Conservation (phyloP, 495 filamentous ascomycete genomes). For the Astrocystis sublimbata region DNA sequence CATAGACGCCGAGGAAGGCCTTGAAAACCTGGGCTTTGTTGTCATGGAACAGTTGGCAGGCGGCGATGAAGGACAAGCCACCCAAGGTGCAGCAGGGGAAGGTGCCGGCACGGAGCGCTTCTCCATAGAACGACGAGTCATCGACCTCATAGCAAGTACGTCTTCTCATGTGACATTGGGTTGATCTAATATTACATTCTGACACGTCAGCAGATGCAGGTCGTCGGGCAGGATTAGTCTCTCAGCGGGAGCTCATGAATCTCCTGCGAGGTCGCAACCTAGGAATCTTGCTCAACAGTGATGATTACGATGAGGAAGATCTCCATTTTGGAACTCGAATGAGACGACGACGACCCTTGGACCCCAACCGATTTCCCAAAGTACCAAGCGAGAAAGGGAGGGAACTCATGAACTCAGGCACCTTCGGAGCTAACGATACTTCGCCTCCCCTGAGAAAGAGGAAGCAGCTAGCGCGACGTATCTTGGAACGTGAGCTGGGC, state of each 20-base stretch:
- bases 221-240: conserved; percentile 31
- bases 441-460: conserved; percentile 57
- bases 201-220: conserved; percentile 23
- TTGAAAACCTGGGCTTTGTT: conserved; percentile 33
- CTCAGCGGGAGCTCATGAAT: conserved; percentile 52
- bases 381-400: conserved; percentile 75
- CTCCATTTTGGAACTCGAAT: conserved; percentile 29
- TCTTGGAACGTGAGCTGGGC: conserved; percentile 82
- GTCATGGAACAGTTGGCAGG: conserved; percentile 34
- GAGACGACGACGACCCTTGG: conserved; percentile 33
- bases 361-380: conserved; percentile 61
- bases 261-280: conserved; percentile 46
- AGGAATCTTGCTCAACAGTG: conserved; percentile 37
- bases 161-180: background rate
- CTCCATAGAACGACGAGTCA: conserved; percentile 31
- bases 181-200: background rate
- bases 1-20: conserved; percentile 33
- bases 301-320: conserved; percentile 45
- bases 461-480: conserved; percentile 60
- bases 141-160: conserved; percentile 33
- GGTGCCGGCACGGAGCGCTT: conserved; percentile 20
- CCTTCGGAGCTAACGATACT: conserved; percentile 66
- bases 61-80: conserved; percentile 34
- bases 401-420: conserved; percentile 75
- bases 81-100: conserved; percentile 20